Conservation (phyloP, 1,284 basidiomycete genomes). For the Cronartium quercuum region DNA sequence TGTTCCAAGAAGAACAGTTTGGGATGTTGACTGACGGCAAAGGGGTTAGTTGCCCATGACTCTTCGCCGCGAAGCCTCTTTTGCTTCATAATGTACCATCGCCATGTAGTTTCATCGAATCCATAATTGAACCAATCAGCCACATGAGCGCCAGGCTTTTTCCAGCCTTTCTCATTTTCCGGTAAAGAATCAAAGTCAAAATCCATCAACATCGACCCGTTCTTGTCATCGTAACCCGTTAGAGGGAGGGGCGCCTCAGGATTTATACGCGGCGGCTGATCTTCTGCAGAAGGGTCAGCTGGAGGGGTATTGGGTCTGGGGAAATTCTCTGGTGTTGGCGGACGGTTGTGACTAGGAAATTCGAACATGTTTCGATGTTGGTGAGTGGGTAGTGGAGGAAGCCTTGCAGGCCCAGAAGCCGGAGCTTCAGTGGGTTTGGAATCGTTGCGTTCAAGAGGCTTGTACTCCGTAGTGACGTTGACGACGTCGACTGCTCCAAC, state of each 20-base stretch:
- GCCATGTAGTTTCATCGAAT: slow-evolving; percentile 94
- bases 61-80: slow-evolving; percentile 16
- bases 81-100: slow-evolving; percentile 78
- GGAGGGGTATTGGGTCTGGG: slow-evolving; percentile 15
- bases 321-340: slow-evolving; percentile 33
- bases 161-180: slow-evolving; percentile 70
- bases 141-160: slow-evolving; percentile 82
- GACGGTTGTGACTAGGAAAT: slow-evolving; percentile 13
- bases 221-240: slow-evolving; percentile 33
- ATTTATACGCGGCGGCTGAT: slow-evolving; percentile 8
- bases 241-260: slow-evolving; percentile 9
- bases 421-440: slow-evolving; percentile 7
- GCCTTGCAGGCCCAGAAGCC: slow-evolving; percentile 7
- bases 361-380: slow-evolving; percentile 1
- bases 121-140: slow-evolving; percentile 99
- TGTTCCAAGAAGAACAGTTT: background rate
- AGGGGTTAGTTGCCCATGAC: slow-evolving; percentile 31
- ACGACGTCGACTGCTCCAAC: slow-evolving; percentile 14
- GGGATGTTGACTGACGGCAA: slow-evolving; percentile 24
- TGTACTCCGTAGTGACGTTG: slow-evolving; percentile 33
- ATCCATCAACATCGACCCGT: slow-evolving; percentile 52
- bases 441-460: slow-evolving; percentile 30
- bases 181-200: slow-evolving; percentile 71
- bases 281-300: slow-evolving; percentile 4
- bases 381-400: background rate